phyloP scores from a whole-genome alignment of 805 yeast genomes.

The Ogataea sp. region DNA sequence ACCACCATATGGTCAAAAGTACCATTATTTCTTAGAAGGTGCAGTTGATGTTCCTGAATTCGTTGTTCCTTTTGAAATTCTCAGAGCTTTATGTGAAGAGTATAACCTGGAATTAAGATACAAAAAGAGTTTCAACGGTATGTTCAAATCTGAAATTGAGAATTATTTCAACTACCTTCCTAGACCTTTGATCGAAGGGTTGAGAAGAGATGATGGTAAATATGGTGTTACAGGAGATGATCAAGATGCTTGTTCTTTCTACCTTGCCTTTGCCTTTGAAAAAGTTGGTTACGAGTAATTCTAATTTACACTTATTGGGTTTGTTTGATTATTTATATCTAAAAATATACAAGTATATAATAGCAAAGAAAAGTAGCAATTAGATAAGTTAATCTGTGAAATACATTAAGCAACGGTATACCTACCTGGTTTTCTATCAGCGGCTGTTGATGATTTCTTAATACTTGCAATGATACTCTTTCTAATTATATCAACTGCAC shows the following conservation, averaged over 20 bases:
- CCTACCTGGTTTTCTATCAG: slow-evolving; percentile 2
- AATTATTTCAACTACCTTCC: slow-evolving; percentile 51
- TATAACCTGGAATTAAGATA: slow-evolving; percentile 66
- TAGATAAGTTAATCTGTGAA: too few species aligned
- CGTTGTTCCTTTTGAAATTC: slow-evolving; percentile 88
- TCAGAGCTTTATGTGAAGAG: slow-evolving; percentile 78
- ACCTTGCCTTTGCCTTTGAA: slow-evolving; percentile 76
- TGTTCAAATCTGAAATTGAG: slow-evolving; percentile 76
- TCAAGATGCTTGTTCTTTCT: slow-evolving; percentile 79
- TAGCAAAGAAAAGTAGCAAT: too few species aligned
- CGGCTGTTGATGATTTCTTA: slow-evolving; percentile 2
- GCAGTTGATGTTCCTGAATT: slow-evolving; percentile 98
- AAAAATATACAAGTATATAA: background rate
- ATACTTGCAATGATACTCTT: slow-evolving; percentile 46
- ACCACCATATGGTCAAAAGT: slow-evolving; percentile 76
- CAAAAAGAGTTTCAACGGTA: slow-evolving; percentile 71
- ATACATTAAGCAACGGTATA: slow-evolving; percentile 8
- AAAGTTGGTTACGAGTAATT: slow-evolving; percentile 22
- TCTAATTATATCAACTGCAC: slow-evolving; percentile 52
- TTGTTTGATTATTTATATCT: background rate
- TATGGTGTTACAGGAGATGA: slow-evolving; percentile 87
- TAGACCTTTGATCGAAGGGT: slow-evolving; percentile 50
- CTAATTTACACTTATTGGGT: background rate
- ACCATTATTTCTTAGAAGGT: slow-evolving; percentile 75
- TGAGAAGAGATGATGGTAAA: slow-evolving; percentile 69